Base-by-base conservation (phyloP, 2,329 filamentous ascomycete species). In the Neofusicoccum umdonicola region DNA sequence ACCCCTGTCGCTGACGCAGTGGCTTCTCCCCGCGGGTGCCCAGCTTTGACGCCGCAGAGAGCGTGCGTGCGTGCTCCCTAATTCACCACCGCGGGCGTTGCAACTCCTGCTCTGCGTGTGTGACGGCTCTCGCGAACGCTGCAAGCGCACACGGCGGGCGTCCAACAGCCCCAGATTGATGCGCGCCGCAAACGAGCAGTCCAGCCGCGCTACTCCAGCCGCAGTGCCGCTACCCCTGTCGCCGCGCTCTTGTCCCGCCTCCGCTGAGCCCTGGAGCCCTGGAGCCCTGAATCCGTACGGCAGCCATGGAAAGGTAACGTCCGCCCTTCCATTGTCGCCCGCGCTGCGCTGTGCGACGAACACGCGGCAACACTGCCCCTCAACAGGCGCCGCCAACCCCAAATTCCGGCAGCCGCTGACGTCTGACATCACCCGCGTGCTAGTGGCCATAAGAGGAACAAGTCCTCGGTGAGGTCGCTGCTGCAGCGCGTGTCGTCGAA, bases 381-480 rank as follows among this genome's bases (percentile, higher is more conserved):
- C 19, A 56, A 31, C 27, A 5, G 27, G 6, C 27, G 51, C 39
- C 54, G 27, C 56, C 41, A 45, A 52, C 31, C 50, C 50, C 34
- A 19, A 12, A 8, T 15, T 19, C 17, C 42, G 27, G 27, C 11
- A 45, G 56, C 56, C 56, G 56, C 56, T 60, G 56, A 60, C 56
- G 61, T 63, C 37, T 63, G 39, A 41, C 60, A 44, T 63, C 47
- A 34, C 7, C 34, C 39, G 31, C 37, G 48, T 31, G 15, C 48
- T 54, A 57, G 50, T 50, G 41, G 44, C 35, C 63, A 64, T 27
- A 81, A 80, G 71, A 77, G 80, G 65, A 76, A 75, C 72, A 78
- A 78, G 70, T 77, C 75, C 58, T 68, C 67, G 67, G 76, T 77
- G 56, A 76, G 76, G 69, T 72, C 74, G 63, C 72, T 78, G 57